A percentile compares a stretch with the other conserved stretches of the same genome.
Evolutionary conservation across 2,329 filamentous ascomycete species (phyloP).

Genomic region (Fusarium protoensiforme): DNA sequence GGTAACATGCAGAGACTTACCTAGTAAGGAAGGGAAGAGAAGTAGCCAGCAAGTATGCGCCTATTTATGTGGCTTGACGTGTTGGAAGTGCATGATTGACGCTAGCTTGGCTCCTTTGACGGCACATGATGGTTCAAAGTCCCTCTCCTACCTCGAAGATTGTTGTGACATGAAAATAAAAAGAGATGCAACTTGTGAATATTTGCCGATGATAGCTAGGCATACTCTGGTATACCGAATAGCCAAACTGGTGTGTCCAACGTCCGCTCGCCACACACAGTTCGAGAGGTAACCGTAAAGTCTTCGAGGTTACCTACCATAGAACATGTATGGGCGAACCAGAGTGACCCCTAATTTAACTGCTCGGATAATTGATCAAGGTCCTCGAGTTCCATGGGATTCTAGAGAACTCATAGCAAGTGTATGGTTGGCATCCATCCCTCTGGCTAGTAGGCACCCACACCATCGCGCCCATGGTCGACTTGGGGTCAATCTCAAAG

Average conservation of each 20-base stretch:
- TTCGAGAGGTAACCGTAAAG: not conserved
- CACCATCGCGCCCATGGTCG: not conserved
- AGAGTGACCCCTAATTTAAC: not conserved
- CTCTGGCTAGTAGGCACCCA: not conserved
- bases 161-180: not conserved
- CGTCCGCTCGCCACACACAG: not conserved
- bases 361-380: too few species aligned
- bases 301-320: not conserved
- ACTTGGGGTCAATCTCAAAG: not conserved
- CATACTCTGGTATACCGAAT: not conserved
- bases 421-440: not conserved
- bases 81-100: not conserved
- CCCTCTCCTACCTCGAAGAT: not conserved
- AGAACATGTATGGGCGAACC: not conserved
- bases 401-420: not conserved
- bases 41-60: not conserved
- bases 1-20: not conserved
- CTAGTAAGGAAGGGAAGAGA: not conserved
- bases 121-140: fast-evolving
- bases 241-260: not conserved
- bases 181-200: not conserved
- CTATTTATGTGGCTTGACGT: not conserved
- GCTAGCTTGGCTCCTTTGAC: not conserved
- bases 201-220: not conserved
- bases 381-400: not conserved